phyloP scores from a whole-genome alignment of 1,139 yeast genomes.

The Pichia sorboxylosa region DNA sequence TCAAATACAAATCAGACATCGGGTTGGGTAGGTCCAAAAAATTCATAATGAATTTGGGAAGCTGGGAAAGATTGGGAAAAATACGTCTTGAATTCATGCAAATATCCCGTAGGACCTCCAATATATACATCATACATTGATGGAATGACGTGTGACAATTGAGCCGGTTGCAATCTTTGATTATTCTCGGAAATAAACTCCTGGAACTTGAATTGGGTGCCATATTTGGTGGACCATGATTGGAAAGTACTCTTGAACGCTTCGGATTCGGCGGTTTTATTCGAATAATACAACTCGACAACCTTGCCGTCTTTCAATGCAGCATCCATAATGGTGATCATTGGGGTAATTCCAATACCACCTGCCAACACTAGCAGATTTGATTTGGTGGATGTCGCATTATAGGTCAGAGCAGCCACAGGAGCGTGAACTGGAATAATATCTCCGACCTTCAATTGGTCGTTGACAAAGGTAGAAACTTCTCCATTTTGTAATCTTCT shows the following conservation, averaged over 20 bases:
- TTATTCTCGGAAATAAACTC: slow-evolving; percentile 5
- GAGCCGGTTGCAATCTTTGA: slow-evolving; percentile 1
- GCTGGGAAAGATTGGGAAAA: slow-evolving; percentile 14
- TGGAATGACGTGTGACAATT: slow-evolving; percentile 3
- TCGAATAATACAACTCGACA: slow-evolving; percentile 27
- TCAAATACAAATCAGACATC: too few species aligned
- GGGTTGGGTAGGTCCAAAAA: slow-evolving; percentile 20
- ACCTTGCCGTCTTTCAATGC: slow-evolving; percentile 19
- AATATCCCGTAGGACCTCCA: slow-evolving; percentile 29
- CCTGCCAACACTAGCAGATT: slow-evolving; percentile 40
- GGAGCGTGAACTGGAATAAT: slow-evolving; percentile 45
- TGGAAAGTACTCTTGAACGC: slow-evolving; percentile 25
- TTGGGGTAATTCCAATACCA: slow-evolving; percentile 63
- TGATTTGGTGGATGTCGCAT: slow-evolving; percentile 21
- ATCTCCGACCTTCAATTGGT: slow-evolving; percentile 38
- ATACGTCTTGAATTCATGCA: slow-evolving; percentile 23
- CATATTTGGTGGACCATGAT: slow-evolving; percentile 15
- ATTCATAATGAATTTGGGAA: slow-evolving; percentile 16
- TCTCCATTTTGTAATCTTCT: slow-evolving; percentile 33
- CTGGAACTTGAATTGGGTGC: slow-evolving; percentile 3
- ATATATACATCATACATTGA: slow-evolving; percentile 25
- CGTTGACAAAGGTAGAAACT: slow-evolving; percentile 45
- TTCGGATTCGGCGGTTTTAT: slow-evolving; percentile 19
- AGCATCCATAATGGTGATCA: slow-evolving; percentile 38
- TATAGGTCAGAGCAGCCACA: slow-evolving; percentile 39